Percentiles rank a stretch among this genome's conserved stretches.
These are phyloP conservation scores for Carex cristatella DNA, from an alignment of 176 grass and related monocot genomes.

Conservation along the genomic window DNA sequence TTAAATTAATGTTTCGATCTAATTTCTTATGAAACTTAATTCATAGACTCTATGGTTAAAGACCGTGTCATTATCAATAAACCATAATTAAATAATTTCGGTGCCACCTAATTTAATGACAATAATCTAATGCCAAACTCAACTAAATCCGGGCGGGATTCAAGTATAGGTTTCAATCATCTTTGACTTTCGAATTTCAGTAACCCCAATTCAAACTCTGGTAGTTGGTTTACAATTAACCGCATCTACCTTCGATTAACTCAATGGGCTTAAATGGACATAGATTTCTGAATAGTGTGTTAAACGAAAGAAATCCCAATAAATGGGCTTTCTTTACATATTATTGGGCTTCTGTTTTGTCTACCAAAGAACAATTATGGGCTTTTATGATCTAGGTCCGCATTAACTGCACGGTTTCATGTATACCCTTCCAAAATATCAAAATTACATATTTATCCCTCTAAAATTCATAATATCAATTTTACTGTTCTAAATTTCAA, in stretches of 20 bases:
- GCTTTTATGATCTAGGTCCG: too few relatives aligned
- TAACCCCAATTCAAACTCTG: not conserved
- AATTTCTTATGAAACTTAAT: not conserved
- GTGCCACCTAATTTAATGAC: not conserved
- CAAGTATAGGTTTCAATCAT: not conserved
- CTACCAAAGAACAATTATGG: too few relatives aligned
- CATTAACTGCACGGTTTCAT: too few relatives aligned
- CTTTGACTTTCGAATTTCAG: not conserved
- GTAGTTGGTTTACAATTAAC: not conserved
- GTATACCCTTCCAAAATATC: too few relatives aligned
- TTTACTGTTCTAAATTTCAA: too few relatives aligned
- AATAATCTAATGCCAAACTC: not conserved
- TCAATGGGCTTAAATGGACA: not conserved
- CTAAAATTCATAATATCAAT: too few relatives aligned
- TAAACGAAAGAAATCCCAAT: not conserved
- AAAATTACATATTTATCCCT: too few relatives aligned
- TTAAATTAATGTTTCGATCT: not conserved
- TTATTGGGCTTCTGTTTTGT: too few relatives aligned
- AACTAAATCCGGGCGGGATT: not conserved
- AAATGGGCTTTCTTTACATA: too few relatives aligned
- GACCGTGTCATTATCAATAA: not conserved
- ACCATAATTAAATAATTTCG: not conserved
- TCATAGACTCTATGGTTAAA: not conserved
- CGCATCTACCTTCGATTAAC: too few relatives aligned
- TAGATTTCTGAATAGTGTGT: too few relatives aligned